Base-by-base conservation (phyloP, 2,329 filamentous ascomycete species). In the Zymoseptoria brevis region DNA sequence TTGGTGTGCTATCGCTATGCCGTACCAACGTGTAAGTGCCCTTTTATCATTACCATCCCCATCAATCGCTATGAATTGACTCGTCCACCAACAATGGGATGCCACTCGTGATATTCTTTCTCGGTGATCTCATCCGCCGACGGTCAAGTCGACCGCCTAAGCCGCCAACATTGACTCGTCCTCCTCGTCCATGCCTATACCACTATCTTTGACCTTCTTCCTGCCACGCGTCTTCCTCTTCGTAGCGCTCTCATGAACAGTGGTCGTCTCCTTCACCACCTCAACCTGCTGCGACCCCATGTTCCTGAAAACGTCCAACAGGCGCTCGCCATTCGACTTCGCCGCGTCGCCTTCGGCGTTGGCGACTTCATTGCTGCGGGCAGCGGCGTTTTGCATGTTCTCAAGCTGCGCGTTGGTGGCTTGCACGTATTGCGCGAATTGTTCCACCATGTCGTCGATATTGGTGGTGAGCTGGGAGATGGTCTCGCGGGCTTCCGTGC, bases 381-480 rank as follows among this genome's bases (percentile, higher is more conserved):
- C 60, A 7, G 64, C 55, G 9, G 69, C 66, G 11, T 69, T 67
- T 59, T 74, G 74, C 13, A 76, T 65, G 3, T 61, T 63, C 2
- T 65, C 64, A 48, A 77, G 72, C 54, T 66, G 68, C 26, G 69
- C 69, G 1, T 65, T 67, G 16, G 72, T 72, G 11, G 69, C 67
- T 19, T 72, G 70, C 22, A 72, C 72, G 6, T 75, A 71, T 13
- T 72, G 72, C 41, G 66, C 54, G 64, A 73, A 70, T 45, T 69
- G 62, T 55, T 57, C 56, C 48, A 65, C 61, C 52, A 72, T 59
- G 7, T 60, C 64, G 52, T 73, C 67, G 45, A 68, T 65, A 55
- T 69, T 59, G 19, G 60, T 65, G 11, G 56, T 66, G 58, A 66
- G 69, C 60, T 59, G 67, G 9, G 67, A 57, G 24, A 68, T 58